Base-by-base conservation (phyloP, 352 stramenopile species). In the Phytophthora multivora region DNA sequence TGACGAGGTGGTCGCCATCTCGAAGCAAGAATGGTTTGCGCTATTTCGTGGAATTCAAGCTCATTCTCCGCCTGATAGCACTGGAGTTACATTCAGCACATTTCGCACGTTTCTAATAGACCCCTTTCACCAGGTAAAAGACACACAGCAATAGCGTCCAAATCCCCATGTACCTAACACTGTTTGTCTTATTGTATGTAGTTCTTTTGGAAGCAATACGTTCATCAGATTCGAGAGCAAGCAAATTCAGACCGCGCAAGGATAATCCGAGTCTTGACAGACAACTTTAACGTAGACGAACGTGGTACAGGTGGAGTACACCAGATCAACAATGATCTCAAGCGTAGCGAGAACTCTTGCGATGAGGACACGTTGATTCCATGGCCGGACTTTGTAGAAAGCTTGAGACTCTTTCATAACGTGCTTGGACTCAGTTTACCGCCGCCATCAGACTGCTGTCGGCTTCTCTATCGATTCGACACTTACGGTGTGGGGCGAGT, bases 401-500 rank as follows among this genome's bases (percentile, higher is more conserved):
- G 25, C 15, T 47, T 82, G n/a, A 8, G 16, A 16, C 47, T 15
- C 3, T 76, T 80, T 35, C 71, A 82, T 39, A 28, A 6, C 5
- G 33, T 51, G 1, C 16, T 80, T 23, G 52, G 16, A 25, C 10
- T 60, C 16, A 10, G 45, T 31, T 21, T 28, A 42, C 9, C 64
- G 13, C 15, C 55, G 2, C 30, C 51, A 11, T 56, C 53, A 1
- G 51, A 79, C n/a, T 75, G 56, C 38, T 81, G 72, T 16, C 69
- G 72, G 19, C 42, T 83, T 2, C 46, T 83, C 7, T 81, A 83
- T 61, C 75, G 72, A 21, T 83, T 83, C 23, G 75, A 83, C 25
- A 21, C 40, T 7, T 16, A 5, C 3, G 71, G 72, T 18, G 48
- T 46, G 23, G 75, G 75, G 10, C n/a, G 35, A n/a, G 71, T 83